Evolutionary conservation across 257 asterid species (phyloP).

Genomic region (Przewalskia tangutica): DNA sequence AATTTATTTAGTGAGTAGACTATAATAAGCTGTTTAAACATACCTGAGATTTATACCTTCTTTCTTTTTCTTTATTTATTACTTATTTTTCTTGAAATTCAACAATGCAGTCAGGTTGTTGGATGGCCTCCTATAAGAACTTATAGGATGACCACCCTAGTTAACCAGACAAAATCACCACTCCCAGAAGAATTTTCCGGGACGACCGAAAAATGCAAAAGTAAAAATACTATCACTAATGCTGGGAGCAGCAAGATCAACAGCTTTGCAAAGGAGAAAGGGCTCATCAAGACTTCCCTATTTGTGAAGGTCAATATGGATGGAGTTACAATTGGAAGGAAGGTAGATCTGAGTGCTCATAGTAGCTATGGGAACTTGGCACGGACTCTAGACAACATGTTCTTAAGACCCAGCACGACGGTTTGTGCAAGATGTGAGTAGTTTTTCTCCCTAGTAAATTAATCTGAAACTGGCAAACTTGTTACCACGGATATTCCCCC

Average conservation of each 20-base stretch:
- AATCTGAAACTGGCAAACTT: background rate
- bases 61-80: background rate
- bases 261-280: slow-evolving; percentile 22
- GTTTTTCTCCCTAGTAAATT: background rate
- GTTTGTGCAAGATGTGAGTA: slow-evolving; percentile 42
- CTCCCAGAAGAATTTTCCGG: slow-evolving; percentile 18
- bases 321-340: slow-evolving; percentile 77
- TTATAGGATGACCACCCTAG: slow-evolving; percentile 31
- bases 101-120: slow-evolving; percentile 36
- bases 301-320: slow-evolving; percentile 93
- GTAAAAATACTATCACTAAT: slow-evolving; percentile 7
- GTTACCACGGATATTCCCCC: background rate
- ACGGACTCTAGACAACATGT: slow-evolving; percentile 58
- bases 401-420: slow-evolving; percentile 26
- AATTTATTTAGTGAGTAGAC: background rate
- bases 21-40: background rate
- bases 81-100: background rate
- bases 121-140: slow-evolving; percentile 51
- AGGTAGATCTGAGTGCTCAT: slow-evolving; percentile 73
- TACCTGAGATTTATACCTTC: background rate
- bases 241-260: slow-evolving; percentile 18
- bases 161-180: slow-evolving; percentile 24
- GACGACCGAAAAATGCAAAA: slow-evolving; percentile 30
- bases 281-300: slow-evolving; percentile 29
- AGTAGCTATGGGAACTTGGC: slow-evolving; percentile 58